A percentile compares a stretch with the other conserved stretches of the same genome.
Evolutionary conservation across 75 land plant species (phyloP).

Genomic region (Cupressus sempervirens): DNA sequence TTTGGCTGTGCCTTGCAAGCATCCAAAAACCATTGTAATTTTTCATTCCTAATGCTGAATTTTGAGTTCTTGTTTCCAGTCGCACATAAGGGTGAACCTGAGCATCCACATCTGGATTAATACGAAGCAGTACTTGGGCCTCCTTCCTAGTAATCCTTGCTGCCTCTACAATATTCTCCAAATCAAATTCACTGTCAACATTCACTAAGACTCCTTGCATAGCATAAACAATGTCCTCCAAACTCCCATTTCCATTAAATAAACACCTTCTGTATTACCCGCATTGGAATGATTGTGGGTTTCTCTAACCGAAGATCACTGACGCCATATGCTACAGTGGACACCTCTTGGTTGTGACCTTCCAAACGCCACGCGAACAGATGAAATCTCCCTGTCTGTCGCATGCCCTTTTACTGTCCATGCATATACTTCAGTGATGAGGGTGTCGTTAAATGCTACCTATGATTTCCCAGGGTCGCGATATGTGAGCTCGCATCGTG

Average conservation of each 20-base stretch:
- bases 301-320: no score
- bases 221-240: slow-evolving; percentile 84
- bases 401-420: no score
- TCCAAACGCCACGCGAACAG: no score
- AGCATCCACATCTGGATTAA: slow-evolving; percentile 98
- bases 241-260: slow-evolving; percentile 95
- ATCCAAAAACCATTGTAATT: slow-evolving; percentile 89
- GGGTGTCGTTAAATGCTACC: no score
- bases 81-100: slow-evolving; percentile 99
- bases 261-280: no score
- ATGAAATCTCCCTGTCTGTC: no score
- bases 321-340: no score
- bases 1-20: slow-evolving; percentile 66
- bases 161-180: slow-evolving; percentile 79
- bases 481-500: no score
- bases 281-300: no score
- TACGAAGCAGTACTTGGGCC: slow-evolving; percentile 78
- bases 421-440: no score
- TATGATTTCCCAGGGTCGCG: no score
- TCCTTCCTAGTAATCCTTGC: slow-evolving; percentile 60
- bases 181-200: slow-evolving; percentile 93
- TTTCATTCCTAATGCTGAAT: slow-evolving; percentile 95
- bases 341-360: no score
- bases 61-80: slow-evolving; percentile 98
- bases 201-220: slow-evolving; percentile 83